phyloP scores from a whole-genome alignment of 805 yeast species.

The Cyberlindnera saturnus region DNA sequence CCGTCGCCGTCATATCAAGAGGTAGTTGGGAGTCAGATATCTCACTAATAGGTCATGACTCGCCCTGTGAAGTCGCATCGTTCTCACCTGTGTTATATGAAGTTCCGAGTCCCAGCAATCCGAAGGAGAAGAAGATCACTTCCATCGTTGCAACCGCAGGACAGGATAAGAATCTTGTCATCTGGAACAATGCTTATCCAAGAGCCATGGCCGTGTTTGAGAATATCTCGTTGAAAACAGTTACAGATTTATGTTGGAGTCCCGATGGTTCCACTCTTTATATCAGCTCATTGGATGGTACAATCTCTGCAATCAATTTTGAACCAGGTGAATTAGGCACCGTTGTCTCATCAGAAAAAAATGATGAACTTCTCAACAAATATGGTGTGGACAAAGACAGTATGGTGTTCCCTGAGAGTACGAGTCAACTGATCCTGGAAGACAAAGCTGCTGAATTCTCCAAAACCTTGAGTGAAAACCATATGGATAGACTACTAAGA shows the following conservation, averaged over 20 bases:
- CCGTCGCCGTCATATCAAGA: slow-evolving; percentile 67
- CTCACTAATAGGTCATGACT: slow-evolving; percentile 74
- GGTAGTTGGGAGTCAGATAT: slow-evolving; percentile 77
- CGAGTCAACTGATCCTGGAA: slow-evolving; percentile 70
- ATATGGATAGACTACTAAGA: slow-evolving; percentile 39
- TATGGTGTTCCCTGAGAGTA: slow-evolving; percentile 80
- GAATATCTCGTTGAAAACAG: slow-evolving; percentile 68
- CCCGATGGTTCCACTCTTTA: slow-evolving; percentile 73
- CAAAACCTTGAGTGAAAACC: slow-evolving; percentile 25
- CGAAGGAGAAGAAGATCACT: slow-evolving; percentile 34
- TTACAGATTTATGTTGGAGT: slow-evolving; percentile 88
- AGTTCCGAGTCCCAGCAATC: slow-evolving; percentile 7
- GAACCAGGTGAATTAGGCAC: slow-evolving; percentile 58
- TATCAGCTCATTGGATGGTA: slow-evolving; percentile 79
- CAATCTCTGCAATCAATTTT: slow-evolving; percentile 62
- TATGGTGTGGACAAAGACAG: slow-evolving; percentile 88
- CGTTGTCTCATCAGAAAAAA: slow-evolving; percentile 56
- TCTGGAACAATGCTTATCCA: slow-evolving; percentile 78
- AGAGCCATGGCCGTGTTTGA: slow-evolving; percentile 77
- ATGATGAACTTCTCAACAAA: slow-evolving; percentile 64
- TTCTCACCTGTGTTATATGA: slow-evolving; percentile 68
- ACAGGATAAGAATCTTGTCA: slow-evolving; percentile 80
- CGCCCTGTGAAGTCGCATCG: slow-evolving; percentile 76
- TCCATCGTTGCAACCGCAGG: slow-evolving; percentile 94
- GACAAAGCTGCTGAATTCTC: slow-evolving; percentile 44